Conservation (phyloP, 129 eudicot species). For the Deinandra increscens region DNA sequence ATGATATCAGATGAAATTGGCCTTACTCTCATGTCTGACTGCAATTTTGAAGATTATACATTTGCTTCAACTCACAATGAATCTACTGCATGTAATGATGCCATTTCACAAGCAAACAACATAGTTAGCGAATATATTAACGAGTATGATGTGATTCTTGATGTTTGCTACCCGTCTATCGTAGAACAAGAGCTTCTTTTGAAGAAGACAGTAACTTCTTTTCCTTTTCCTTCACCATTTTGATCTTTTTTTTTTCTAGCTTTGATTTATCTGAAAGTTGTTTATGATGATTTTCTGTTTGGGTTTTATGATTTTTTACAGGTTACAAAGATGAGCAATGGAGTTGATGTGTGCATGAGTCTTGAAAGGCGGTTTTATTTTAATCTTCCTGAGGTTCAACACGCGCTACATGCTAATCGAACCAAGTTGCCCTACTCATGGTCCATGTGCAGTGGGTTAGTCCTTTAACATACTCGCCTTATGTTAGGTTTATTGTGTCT, state of each 20-base stretch:
- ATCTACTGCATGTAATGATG: conserved; percentile 51
- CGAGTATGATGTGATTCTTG: conserved; percentile 82
- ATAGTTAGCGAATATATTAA: conserved; percentile 74
- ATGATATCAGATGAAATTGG: conserved; percentile 97
- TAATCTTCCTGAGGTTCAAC: conserved; percentile 92
- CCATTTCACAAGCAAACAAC: conserved; percentile 55
- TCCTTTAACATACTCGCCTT: neutral
- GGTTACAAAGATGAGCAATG: conserved; percentile 85
- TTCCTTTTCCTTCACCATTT: neutral
- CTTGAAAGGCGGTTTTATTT: conserved; percentile 76
- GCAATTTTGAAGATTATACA: conserved; percentile 85
- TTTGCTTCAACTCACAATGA: conserved; percentile 71
- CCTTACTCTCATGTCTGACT: conserved; percentile 67
- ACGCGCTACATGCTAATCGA: conserved; percentile 92
- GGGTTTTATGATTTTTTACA: conserved; percentile 25
- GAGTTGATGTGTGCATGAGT: conserved; percentile 89
- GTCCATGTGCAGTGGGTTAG: conserved; percentile 94
- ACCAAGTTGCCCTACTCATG: conserved; percentile 76
- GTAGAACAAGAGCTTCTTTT: conserved; percentile 88
- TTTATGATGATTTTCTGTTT: neutral
- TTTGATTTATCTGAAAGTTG: neutral
- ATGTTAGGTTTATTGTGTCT: neutral
- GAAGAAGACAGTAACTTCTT: conserved; percentile 51
- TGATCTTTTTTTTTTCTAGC: neutral
- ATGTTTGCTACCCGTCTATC: conserved; percentile 91